Evolutionary conservation across 2,329 filamentous ascomycete genomes (phyloP).

Genomic region (Cladosporium phlei): DNA sequence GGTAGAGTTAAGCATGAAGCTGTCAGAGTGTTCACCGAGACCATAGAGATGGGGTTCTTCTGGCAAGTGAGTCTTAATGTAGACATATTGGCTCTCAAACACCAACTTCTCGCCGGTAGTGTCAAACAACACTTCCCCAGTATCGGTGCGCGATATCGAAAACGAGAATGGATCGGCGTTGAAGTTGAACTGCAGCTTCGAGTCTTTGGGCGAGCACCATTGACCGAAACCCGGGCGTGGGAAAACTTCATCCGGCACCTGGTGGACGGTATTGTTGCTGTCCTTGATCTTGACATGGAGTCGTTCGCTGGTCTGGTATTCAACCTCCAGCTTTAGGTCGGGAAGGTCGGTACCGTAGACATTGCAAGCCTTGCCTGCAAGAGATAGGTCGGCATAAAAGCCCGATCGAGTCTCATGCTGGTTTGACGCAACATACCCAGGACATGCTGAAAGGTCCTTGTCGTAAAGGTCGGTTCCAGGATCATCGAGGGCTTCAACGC

Average conservation of each 20-base stretch:
- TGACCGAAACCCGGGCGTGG: slow-evolving; percentile 49
- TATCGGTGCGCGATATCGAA: slow-evolving; percentile 52
- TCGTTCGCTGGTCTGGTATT: slow-evolving; percentile 54
- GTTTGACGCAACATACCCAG: slow-evolving; percentile 60
- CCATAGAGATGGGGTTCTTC: slow-evolving; percentile 67
- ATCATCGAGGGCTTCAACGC: slow-evolving; percentile 13
- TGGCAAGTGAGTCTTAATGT: slow-evolving; percentile 64
- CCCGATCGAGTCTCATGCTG: slow-evolving; percentile 47
- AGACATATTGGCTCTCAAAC: slow-evolving; percentile 71
- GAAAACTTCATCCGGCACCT: slow-evolving; percentile 60
- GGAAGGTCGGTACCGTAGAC: slow-evolving; percentile 52
- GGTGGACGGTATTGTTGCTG: slow-evolving; percentile 60
- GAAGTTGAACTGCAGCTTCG: slow-evolving; percentile 50
- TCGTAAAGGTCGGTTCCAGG: slow-evolving; percentile 13
- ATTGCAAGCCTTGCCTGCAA: slow-evolving; percentile 61
- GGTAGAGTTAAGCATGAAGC: slow-evolving; percentile 59
- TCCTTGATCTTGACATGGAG: slow-evolving; percentile 70
- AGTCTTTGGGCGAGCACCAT: slow-evolving; percentile 36
- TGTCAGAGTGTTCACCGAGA: slow-evolving; percentile 56
- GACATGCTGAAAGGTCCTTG: slow-evolving; percentile 42
- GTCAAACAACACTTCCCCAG: slow-evolving; percentile 59
- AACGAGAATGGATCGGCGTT: slow-evolving; percentile 60
- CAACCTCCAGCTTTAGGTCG: slow-evolving; percentile 51
- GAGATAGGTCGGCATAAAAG: slow-evolving; percentile 61
- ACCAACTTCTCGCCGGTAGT: slow-evolving; percentile 60